phyloP scores from a whole-genome alignment of 2,329 filamentous ascomycete genomes.

The Cercospora citrullina region DNA sequence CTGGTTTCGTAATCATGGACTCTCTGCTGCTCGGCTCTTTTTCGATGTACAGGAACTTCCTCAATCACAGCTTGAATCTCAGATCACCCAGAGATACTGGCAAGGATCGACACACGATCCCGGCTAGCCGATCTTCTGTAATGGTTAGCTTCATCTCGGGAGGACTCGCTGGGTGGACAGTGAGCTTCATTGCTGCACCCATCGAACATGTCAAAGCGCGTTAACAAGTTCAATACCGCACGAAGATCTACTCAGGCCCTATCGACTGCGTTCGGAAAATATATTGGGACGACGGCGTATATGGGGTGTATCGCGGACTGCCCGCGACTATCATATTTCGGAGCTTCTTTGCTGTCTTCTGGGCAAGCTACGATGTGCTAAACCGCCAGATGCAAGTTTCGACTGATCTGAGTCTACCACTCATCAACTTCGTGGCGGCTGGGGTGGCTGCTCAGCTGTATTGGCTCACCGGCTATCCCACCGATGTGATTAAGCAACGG shows the following conservation, averaged over 20 bases:
- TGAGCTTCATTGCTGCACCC: conserved; percentile 87
- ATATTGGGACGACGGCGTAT: background rate
- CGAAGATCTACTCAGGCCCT: background rate
- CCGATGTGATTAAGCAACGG: background rate
- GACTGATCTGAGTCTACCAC: background rate
- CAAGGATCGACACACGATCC: background rate
- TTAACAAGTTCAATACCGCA: conserved; percentile 63
- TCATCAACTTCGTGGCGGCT: background rate
- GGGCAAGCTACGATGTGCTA: background rate
- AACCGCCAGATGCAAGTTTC: background rate
- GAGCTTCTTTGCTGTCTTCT: background rate
- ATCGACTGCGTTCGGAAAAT: background rate
- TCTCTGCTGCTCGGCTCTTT: background rate
- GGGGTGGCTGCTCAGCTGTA: background rate
- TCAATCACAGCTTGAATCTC: background rate
- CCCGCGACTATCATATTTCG: background rate
- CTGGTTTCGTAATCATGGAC: background rate
- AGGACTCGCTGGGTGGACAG: conserved; percentile 81
- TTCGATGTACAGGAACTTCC: background rate
- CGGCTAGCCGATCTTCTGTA: background rate
- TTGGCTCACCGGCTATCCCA: background rate
- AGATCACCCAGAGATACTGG: background rate
- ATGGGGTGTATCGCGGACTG: background rate
- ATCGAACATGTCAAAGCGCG: conserved; percentile 94
- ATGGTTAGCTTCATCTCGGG: conserved; percentile 63